Percentiles rank a stretch among this genome's conserved stretches.
phyloP scores from a whole-genome alignment of 2,329 filamentous ascomycete species.

The Xylaria sp. region DNA sequence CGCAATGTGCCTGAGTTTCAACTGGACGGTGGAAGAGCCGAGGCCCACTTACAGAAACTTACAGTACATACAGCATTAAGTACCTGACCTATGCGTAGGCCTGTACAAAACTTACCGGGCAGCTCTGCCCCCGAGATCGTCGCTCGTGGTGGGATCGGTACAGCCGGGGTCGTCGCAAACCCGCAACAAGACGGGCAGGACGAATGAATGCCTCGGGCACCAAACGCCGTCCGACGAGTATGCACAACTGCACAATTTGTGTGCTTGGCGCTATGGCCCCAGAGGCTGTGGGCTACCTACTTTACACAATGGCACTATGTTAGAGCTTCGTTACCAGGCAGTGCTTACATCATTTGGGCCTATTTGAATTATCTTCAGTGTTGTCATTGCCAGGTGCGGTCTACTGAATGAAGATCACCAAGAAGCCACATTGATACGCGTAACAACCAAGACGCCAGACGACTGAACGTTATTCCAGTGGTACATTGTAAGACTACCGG shows the following conservation, averaged over 20 bases:
- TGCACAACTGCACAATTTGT: neutral
- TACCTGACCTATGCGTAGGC: too few relatives aligned
- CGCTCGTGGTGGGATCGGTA: constrained; percentile 7
- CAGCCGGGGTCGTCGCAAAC: constrained; percentile 7
- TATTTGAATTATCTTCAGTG: neutral
- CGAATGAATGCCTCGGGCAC: neutral
- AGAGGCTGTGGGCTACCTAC: neutral
- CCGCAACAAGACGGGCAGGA: constrained; percentile 9
- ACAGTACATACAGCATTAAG: constrained; percentile 7
- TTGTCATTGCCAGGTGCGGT: neutral
- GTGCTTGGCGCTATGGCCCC: neutral
- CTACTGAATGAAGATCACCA: constrained; percentile 1
- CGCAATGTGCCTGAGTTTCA: neutral
- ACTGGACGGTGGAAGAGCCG: constrained; percentile 15
- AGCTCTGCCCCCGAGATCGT: constrained; percentile 27
- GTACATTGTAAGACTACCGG: neutral
- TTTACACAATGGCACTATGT: neutral
- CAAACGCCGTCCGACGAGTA: neutral
- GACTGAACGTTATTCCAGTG: neutral
- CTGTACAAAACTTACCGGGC: constrained; percentile 15
- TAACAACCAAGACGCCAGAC: neutral
- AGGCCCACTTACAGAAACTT: constrained; percentile 7
- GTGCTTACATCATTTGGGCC: neutral
- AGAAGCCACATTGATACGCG: neutral
- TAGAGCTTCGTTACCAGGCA: neutral